phyloP scores from a whole-genome alignment of 2,329 filamentous ascomycete species.

The Cladosporium halotolerans region DNA sequence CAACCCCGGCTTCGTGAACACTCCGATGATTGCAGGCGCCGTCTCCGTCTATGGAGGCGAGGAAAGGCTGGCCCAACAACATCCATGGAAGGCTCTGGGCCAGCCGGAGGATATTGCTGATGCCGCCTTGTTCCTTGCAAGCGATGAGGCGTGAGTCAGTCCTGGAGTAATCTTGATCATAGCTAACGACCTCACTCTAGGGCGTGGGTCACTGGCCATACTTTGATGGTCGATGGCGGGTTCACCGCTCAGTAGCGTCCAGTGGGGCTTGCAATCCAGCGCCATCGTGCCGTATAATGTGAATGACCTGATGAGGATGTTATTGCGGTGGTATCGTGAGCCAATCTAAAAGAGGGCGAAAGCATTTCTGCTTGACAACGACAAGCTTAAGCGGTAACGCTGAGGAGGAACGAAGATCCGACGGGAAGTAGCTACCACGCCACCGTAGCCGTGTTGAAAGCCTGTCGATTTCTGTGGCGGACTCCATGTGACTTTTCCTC shows the following conservation, averaged over 20 bases:
- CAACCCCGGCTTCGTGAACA: slow-evolving; percentile 19
- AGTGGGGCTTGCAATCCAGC: too few relatives aligned
- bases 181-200: slow-evolving; percentile 8
- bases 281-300: too few relatives aligned
- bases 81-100: slow-evolving; percentile 22
- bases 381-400: too few relatives aligned
- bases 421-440: too few relatives aligned
- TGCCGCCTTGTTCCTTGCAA: slow-evolving; percentile 22
- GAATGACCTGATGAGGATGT: too few relatives aligned
- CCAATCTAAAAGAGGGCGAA: too few relatives aligned
- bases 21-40: slow-evolving; percentile 15
- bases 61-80: slow-evolving; percentile 5
- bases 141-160: slow-evolving; percentile 22
- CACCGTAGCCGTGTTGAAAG: too few relatives aligned
- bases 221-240: slow-evolving; percentile 9
- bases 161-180: not conserved
- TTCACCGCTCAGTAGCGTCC: not conserved
- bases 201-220: slow-evolving; percentile 18
- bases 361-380: too few relatives aligned
- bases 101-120: slow-evolving; percentile 21
- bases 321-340: too few relatives aligned
- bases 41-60: not conserved
- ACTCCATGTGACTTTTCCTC: too few relatives aligned
- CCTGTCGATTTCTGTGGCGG: too few relatives aligned
- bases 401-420: too few relatives aligned